Evolutionary conservation across 352 stramenopile genomes (phyloP), one percentile per base, ranked within the genome.

Genomic region (Peronospora tabacina): DNA sequence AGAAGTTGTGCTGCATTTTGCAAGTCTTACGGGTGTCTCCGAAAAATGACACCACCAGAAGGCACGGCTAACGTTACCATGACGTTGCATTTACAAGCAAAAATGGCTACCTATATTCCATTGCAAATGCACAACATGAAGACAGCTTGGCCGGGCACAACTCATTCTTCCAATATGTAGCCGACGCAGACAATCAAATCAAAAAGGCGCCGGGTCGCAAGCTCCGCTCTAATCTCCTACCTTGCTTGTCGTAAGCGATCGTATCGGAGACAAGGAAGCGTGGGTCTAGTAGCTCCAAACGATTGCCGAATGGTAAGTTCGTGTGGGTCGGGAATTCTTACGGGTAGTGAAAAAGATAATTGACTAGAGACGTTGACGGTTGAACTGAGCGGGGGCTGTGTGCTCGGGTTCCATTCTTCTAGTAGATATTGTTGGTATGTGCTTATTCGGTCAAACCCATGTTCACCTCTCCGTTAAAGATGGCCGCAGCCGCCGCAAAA

Each of bases 391-490:
- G 44, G 56, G 41, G 45, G 34, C 52, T 59, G 19, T 37, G 38
- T 51, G 34, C 36, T 66, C 49, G 52, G 43, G 47, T 55, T 61
- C 48, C 37, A 66, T 67, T 63, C 52, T 70, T 70, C 58, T 70
- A 70, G 60, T 63, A 70, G 54, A 61, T 66, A 68, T 66, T 68
- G 53, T 58, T 55, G 29, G 44, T 37, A 55, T 20, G 37, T 20
- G 29, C 62, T 76, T 86, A 87, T 65, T 87, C 75, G 29, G 68
- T 70, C 57, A 90, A 63, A 28, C 82, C 82, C 82, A 93, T 93
- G 80, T 93, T 93, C 43, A 93, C 82, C 68, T 93, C 82, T 35
- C 82, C 82, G 56, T 90, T 88, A 58, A 93, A 93, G 58, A 93
- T 90, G 59, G 80, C 63, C 11, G 79, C 82, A 13, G 82, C 82